Conservation (phyloP, 2,329 filamentous ascomycete species). For the Thielaviopsis ethacetica region DNA sequence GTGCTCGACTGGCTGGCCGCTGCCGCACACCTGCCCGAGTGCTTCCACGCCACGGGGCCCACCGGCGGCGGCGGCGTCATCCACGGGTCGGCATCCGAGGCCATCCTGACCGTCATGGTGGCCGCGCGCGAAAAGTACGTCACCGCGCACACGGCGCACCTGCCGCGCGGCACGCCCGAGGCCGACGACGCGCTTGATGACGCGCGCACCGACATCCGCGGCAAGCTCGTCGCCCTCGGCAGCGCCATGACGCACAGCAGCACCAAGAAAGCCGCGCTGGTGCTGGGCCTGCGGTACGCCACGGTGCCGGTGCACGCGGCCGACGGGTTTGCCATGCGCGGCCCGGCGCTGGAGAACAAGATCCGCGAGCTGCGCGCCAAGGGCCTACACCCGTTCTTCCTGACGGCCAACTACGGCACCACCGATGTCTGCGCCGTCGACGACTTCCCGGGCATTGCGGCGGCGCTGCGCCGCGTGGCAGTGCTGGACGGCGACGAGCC, state of each 20-base stretch:
- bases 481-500: background rate
- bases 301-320: constrained; percentile 46
- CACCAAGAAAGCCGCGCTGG: constrained; percentile 73
- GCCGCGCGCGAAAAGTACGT: constrained; percentile 72
- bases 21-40: constrained; percentile 54
- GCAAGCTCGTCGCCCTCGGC: constrained; percentile 56
- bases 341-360: constrained; percentile 38
- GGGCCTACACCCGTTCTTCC: constrained; percentile 69
- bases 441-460: constrained; percentile 54
- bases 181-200: constrained; percentile 30
- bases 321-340: constrained; percentile 56
- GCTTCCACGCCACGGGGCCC: constrained; percentile 57
- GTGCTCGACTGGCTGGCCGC: constrained; percentile 84
- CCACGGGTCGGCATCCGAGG: constrained; percentile 79
- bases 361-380: constrained; percentile 49
- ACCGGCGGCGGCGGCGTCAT: constrained; percentile 76
- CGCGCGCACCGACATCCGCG: constrained; percentile 49
- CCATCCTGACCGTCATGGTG: constrained; percentile 71
- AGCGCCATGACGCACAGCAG: constrained; percentile 68
- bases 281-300: constrained; percentile 70
- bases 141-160: constrained; percentile 36
- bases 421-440: constrained; percentile 82
- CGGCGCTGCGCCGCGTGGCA: constrained; percentile 19
- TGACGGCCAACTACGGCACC: constrained; percentile 71
- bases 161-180: constrained; percentile 22